These are phyloP conservation scores for Ochetophila trinervis DNA, from an alignment of 306 rosid species.

Conservation along the genomic window DNA sequence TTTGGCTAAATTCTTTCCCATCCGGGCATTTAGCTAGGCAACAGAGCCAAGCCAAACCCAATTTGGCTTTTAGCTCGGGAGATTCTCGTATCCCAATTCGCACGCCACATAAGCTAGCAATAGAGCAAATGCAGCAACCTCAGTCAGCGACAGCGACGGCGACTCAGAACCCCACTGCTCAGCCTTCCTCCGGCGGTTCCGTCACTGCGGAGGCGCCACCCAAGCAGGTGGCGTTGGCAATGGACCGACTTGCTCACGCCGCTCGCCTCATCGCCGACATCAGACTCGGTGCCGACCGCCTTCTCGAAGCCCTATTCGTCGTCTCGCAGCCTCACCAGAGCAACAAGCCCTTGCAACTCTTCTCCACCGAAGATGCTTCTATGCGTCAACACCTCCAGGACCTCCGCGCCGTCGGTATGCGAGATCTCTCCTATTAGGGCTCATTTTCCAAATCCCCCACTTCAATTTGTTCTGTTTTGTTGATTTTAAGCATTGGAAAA, in stretches of 20 bases:
- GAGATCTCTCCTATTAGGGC: background rate
- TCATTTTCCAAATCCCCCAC: background rate
- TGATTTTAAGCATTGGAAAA: background rate
- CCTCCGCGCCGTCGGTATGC: slow-evolving; percentile 74
- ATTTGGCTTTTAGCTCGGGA: no score
- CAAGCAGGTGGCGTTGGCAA: slow-evolving; percentile 85
- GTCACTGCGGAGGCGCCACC: slow-evolving; percentile 76
- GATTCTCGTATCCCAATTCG: no score
- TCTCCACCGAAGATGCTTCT: slow-evolving; percentile 68
- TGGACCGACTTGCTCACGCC: slow-evolving; percentile 81
- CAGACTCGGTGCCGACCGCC: slow-evolving; percentile 87
- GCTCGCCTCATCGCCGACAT: slow-evolving; percentile 81
- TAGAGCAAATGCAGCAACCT: slow-evolving; percentile 31
- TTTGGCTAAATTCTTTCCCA: no score
- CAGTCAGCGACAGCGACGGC: slow-evolving; percentile 41
- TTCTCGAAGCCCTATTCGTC: slow-evolving; percentile 76
- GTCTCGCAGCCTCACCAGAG: slow-evolving; percentile 74
- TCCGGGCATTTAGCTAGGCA: no score
- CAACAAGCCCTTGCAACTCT: slow-evolving; percentile 59
- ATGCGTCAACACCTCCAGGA: slow-evolving; percentile 85
- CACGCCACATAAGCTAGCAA: no score
- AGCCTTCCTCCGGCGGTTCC: slow-evolving; percentile 36
- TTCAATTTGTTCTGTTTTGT: background rate
- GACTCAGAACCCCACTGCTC: slow-evolving; percentile 28
- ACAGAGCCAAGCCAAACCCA: no score